A percentile compares a stretch with the other conserved stretches of the same genome.
Evolutionary conservation across 768 basidiomycete genomes (phyloP).

Genomic region (Boletus bicolor): DNA sequence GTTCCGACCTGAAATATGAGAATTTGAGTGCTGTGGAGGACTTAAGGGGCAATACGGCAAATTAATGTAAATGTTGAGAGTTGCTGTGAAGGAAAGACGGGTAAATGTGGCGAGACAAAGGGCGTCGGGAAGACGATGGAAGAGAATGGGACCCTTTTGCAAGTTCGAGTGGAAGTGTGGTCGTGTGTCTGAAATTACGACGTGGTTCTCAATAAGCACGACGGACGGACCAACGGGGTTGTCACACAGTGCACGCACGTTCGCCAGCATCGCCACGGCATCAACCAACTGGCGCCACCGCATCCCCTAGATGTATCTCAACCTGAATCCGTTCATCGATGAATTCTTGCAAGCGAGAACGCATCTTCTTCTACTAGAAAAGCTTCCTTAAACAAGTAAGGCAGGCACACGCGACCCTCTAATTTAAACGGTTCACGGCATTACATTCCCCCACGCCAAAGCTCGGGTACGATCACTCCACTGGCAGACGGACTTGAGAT

Average conservation of each 20-base stretch:
- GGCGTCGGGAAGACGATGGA: conserved; percentile 5
- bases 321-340: conserved; percentile 18
- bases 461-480: conserved; percentile 7
- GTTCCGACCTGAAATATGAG: conserved; percentile 10
- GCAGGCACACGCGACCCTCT: conserved; percentile 15
- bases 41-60: conserved; percentile 12
- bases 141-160: conserved; percentile 15
- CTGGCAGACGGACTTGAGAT: not conserved
- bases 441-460: conserved; percentile 6
- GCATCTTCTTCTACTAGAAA: not conserved
- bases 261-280: conserved; percentile 33
- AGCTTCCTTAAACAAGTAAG: conserved; percentile 9
- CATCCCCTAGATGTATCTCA: conserved; percentile 23
- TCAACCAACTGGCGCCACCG: conserved; percentile 7
- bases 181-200: conserved; percentile 40
- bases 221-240: conserved; percentile 25
- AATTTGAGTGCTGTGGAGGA: conserved; percentile 1
- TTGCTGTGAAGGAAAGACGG: conserved; percentile 10
- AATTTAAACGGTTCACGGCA: conserved; percentile 32
- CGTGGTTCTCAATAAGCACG: conserved; percentile 19
- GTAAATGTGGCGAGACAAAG: conserved; percentile 1
- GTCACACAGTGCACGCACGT: conserved; percentile 34
- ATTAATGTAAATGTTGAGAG: conserved; percentile 4
- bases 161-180: conserved; percentile 25
- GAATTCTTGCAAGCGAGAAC: conserved; percentile 1